These are phyloP conservation scores for Rutstroemia sp. DNA, from an alignment of 2,329 filamentous ascomycete genomes.

Conservation along the genomic window DNA sequence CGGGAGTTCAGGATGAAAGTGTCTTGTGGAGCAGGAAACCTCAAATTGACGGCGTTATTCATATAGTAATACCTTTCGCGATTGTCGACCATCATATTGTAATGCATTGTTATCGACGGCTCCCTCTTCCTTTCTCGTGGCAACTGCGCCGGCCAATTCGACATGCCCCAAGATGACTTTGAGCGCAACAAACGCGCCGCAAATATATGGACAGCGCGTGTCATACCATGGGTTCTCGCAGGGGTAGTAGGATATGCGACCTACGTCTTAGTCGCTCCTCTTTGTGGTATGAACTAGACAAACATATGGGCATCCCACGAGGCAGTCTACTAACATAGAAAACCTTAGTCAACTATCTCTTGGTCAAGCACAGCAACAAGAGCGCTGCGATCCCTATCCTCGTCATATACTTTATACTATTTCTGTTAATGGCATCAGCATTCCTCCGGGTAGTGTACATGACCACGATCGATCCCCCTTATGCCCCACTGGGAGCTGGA, in stretches of 20 bases:
- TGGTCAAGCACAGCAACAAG: slow-evolving; percentile 38
- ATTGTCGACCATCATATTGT: neutral
- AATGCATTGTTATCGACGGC: slow-evolving; percentile 5
- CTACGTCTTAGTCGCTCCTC: slow-evolving; percentile 59
- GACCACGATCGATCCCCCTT: slow-evolving; percentile 64
- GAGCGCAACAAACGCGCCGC: slow-evolving; percentile 13
- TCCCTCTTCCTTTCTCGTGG: neutral
- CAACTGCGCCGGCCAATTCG: neutral
- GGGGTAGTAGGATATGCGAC: slow-evolving; percentile 60
- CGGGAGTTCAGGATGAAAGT: too few relatives aligned
- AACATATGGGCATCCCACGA: neutral
- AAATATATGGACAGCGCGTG: slow-evolving; percentile 28
- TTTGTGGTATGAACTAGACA: slow-evolving; percentile 52
- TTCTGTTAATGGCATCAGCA: slow-evolving; percentile 56
- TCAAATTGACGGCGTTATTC: neutral
- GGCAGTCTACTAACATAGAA: slow-evolving; percentile 6
- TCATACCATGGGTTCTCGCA: slow-evolving; percentile 64
- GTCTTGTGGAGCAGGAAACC: too few relatives aligned
- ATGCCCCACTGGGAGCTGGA: slow-evolving; percentile 56
- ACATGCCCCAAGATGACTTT: neutral
- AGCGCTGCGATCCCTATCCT: slow-evolving; percentile 62
- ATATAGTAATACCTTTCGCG: neutral
- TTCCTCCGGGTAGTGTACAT: slow-evolving; percentile 67
- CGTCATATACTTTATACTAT: slow-evolving; percentile 63
- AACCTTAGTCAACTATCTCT: slow-evolving; percentile 61